Percentiles rank a stretch among this genome's conserved stretches.
These are phyloP conservation scores for Penicillium antarcticum DNA, from an alignment of 495 filamentous ascomycete genomes.

Conservation along the genomic window DNA sequence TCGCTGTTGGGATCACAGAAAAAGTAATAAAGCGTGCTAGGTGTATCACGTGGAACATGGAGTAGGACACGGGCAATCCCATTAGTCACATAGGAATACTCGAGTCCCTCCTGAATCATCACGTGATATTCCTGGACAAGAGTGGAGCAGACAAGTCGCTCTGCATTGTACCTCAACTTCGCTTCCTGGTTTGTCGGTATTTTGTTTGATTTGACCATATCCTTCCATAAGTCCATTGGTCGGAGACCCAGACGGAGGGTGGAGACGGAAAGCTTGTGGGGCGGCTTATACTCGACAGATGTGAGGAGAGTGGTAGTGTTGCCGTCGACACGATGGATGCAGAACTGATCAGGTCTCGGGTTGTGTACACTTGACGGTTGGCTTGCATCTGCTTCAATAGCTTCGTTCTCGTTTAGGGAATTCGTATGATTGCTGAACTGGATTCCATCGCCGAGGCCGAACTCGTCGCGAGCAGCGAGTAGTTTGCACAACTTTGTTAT, in stretches of 20 bases:
- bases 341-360: constrained; percentile 20
- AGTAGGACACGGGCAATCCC: constrained; percentile 29
- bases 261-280: constrained; percentile 31
- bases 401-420: not conserved
- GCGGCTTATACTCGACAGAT: constrained; percentile 33
- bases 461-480: constrained; percentile 11
- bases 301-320: constrained; percentile 20
- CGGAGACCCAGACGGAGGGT: constrained; percentile 28
- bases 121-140: constrained; percentile 27
- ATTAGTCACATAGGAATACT: constrained; percentile 32
- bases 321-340: constrained; percentile 18
- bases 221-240: constrained; percentile 18
- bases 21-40: constrained; percentile 35
- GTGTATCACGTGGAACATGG: constrained; percentile 28
- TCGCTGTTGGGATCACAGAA: constrained; percentile 33
- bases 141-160: constrained; percentile 16
- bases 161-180: constrained; percentile 25
- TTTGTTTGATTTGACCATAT: constrained; percentile 15
- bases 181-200: constrained; percentile 13
- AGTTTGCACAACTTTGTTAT: constrained; percentile 18
- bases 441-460: constrained; percentile 12
- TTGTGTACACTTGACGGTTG: not conserved
- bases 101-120: constrained; percentile 30
- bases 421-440: constrained; percentile 11
- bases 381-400: not conserved